Evolutionary conservation across 257 asterid genomes (phyloP), one percentile per base, ranked within the genome.

Genomic region (Capsicum baccatum): DNA sequence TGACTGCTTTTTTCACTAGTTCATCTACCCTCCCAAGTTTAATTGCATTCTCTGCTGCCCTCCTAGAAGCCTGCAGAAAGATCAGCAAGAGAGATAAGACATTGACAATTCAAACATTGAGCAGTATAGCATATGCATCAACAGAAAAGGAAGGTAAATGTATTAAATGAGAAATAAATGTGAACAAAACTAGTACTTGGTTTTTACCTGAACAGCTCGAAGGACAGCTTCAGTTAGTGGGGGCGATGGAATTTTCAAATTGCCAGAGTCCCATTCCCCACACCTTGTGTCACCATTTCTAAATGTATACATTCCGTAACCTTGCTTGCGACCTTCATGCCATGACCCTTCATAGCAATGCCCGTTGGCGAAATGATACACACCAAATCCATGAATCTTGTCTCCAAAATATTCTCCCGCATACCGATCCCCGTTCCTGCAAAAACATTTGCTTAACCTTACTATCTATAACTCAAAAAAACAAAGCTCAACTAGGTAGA

Each of bases 321-420:
- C 97, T 89, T 93, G 98, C 85, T 92, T 92, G 2, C 93, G 94
- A 17, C 98, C 98, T 83, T 95, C 98, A 14, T 95, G 98, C 98
- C 98, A 95, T 1, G 98, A 94, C 10, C 98, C 98, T 88, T 95
- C 97, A 16, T 93, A 94, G 82, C 94, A 88, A 73, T 95, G 98
- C 33, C 98, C 96, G 47, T 93, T 93, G 39, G 90, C 97, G 13
- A 95, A 95, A 79, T 90, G 93, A 84, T 95, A 74, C 47, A 74
- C 81, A 74, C 81, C 81, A 50, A 74, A 74, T 50, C 81, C 81
- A 50, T 74, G 81, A 94, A 94, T 87, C 89, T 89, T 95, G 79
- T 95, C 96, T 35, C 93, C 96, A 64, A 94, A 95, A 83, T 95
- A 95, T 83, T 95, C 98, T 55, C 98, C 98, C 0, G 90, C 91